Evolutionary conservation across 805 yeast species (phyloP).

Genomic region (Candida mattraensis): DNA sequence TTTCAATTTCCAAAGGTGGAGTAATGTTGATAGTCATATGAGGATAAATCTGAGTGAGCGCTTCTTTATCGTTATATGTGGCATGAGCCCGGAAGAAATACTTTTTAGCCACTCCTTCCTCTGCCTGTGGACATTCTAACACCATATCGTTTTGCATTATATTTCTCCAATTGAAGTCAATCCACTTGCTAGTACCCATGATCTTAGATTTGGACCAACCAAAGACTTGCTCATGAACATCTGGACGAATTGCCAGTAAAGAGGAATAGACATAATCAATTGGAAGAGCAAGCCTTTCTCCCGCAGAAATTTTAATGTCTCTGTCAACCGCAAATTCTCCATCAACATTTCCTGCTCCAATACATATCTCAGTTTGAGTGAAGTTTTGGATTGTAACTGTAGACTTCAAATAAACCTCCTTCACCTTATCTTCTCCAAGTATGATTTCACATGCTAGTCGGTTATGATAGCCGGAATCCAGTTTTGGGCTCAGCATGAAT

Average conservation of each 20-base stretch:
- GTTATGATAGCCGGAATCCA: conserved; percentile 52
- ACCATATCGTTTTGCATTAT: conserved; percentile 50
- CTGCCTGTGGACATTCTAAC: conserved; percentile 56
- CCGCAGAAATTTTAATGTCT: conserved; percentile 50
- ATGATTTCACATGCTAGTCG: conserved; percentile 71
- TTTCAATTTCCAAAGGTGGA: conserved; percentile 85
- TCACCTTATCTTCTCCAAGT: conserved; percentile 74
- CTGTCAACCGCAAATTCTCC: conserved; percentile 31
- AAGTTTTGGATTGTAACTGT: conserved; percentile 69
- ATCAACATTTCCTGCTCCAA: conserved; percentile 37
- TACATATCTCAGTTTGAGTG: conserved; percentile 56
- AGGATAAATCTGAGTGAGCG: conserved; percentile 75
- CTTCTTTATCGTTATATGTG: conserved; percentile 61
- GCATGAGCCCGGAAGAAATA: conserved; percentile 73
- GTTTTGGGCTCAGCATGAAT: conserved; percentile 62
- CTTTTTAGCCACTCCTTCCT: conserved; percentile 34
- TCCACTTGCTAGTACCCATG: conserved; percentile 14
- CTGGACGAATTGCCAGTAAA: conserved; percentile 61
- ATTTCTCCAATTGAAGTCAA: conserved; percentile 60
- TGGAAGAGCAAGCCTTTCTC: conserved; percentile 66
- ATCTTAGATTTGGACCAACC: conserved; percentile 63
- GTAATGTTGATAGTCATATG: conserved; percentile 75
- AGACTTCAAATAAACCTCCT: conserved; percentile 74
- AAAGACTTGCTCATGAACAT: conserved; percentile 47
- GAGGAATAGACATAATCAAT: conserved; percentile 64